Base-by-base conservation (phyloP, 2,329 filamentous ascomycete species). In the Colletotrichum costaricense region DNA sequence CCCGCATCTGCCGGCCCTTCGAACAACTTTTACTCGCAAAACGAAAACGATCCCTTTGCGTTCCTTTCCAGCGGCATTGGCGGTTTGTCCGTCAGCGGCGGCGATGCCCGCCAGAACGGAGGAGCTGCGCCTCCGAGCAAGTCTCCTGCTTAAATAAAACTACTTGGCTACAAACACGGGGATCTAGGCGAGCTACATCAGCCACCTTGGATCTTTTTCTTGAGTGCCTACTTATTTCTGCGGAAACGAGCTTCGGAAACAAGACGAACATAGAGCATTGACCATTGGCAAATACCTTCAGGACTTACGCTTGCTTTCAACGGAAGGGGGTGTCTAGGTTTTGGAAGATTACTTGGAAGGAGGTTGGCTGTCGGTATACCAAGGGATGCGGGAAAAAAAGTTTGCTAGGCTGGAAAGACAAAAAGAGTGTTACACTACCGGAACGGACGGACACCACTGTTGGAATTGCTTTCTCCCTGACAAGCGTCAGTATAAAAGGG, bases 41-140 rank as follows among this genome's bases (percentile, higher is more conserved):
- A 86, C 68, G 92, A 94, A 79, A 92, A 87, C 77, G 94, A 95
- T 78, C 93, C 94, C 12, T 95, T 96, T 82, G 92, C 93, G 19
- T 96, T 96, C 85, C 88, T 97, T 64, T 93, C 92, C 35, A 89
- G 89, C 35, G 92, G 93, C 56, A 94, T 97, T 72, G 90, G 91
- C 69, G 90, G 91, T 63, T 88, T 97, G 65, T 91, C 91, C 49
- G 93, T 97, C 77, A 90, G 91, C 80, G 92, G 90, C 76, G 87
- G 85, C 69, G 90, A 92, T 75, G 86, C 86, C 75, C 90, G 90
- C 69, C 90, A 92, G 83, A 92, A 92, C 77, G 90, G 90, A 73
- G 85, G 86, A 22, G 84, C 85, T 67, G 88, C 86, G 67, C 88
- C 89, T 63, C 86, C 86, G 38, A 90, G 82, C 86, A 91, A 91